A percentile compares a stretch with the other conserved stretches of the same genome.
Conservation (phyloP, 2,329 filamentous ascomycete genomes). For the Coniella lustricola region DNA sequence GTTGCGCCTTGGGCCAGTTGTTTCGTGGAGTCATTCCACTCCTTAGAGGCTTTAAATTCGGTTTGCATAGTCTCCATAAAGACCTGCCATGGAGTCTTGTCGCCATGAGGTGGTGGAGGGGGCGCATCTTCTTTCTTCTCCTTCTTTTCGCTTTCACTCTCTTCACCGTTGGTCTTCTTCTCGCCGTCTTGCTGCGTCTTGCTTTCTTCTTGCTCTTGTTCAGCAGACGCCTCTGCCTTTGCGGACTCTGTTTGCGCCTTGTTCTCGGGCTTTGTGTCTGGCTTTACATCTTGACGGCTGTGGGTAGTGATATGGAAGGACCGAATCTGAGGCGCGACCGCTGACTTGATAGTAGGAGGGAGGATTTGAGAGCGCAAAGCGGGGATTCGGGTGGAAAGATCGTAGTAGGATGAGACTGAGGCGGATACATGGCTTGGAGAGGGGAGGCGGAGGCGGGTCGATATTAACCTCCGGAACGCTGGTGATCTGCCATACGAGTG, state of each 20-base stretch:
- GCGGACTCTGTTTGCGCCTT: constrained; percentile 32
- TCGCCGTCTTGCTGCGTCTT: constrained; percentile 35
- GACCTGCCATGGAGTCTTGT: constrained; percentile 98
- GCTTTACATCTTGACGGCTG: constrained; percentile 26
- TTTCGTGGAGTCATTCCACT: constrained; percentile 99
- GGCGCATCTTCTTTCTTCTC: constrained; percentile 63
- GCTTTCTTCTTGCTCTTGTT: constrained; percentile 26
- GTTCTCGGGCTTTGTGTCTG: constrained; percentile 26
- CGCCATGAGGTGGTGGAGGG: constrained; percentile 90
- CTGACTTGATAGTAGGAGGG: constrained; percentile 32
- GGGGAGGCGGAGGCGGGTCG: constrained; percentile 18
- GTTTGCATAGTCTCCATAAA: constrained; percentile 93
- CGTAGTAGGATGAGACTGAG: constrained; percentile 22
- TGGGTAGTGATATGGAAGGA: constrained; percentile 32
- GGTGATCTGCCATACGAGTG: constrained; percentile 37
- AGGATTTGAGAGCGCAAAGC: constrained; percentile 41
- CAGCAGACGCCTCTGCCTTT: constrained; percentile 25
- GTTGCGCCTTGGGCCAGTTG: constrained; percentile 82
- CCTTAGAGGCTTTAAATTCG: constrained; percentile 94
- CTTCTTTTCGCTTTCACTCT: constrained; percentile 46
- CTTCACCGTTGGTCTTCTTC: constrained; percentile 34
- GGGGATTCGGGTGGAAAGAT: constrained; percentile 25
- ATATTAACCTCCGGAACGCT: constrained; percentile 41
- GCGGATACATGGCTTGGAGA: constrained; percentile 24
- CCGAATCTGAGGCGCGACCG: constrained; percentile 22